These are phyloP conservation scores for Alnus rubra DNA, from an alignment of 306 rosid species.

Conservation along the genomic window DNA sequence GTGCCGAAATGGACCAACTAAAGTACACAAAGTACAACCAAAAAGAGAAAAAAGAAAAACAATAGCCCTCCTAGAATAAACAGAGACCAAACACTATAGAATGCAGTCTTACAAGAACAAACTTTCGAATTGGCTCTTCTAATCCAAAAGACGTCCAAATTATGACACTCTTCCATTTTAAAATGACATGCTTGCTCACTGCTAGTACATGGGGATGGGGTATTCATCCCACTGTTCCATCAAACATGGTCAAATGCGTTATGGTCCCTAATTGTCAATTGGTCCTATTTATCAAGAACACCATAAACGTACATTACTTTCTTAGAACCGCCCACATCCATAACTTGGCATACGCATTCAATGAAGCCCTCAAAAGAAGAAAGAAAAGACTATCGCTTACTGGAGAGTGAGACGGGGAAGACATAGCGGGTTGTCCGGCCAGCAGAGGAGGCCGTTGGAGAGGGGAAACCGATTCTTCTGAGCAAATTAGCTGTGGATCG, in stretches of 20 bases:
- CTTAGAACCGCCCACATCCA: neutral
- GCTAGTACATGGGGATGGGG: neutral
- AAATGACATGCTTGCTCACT: neutral
- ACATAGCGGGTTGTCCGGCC: conserved; percentile 18
- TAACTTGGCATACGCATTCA: neutral
- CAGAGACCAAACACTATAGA: neutral
- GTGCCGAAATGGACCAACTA: neutral
- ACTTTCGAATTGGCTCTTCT: neutral
- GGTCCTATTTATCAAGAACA: neutral
- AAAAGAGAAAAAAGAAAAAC: too few relatives aligned
- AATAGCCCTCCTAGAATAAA: neutral
- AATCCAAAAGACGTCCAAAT: neutral
- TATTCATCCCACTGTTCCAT: neutral
- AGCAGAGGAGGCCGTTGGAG: conserved; percentile 21
- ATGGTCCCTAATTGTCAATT: neutral
- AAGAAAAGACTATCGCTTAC: conserved; percentile 18
- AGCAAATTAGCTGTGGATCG: conserved; percentile 37
- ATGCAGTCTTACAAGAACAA: neutral
- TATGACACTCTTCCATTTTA: neutral
- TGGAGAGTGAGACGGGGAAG: conserved; percentile 35
- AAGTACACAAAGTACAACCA: neutral
- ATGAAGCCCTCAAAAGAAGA: neutral
- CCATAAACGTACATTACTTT: neutral
- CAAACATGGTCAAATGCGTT: neutral
- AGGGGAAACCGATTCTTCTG: conserved; percentile 39